These are phyloP conservation scores for Colletotrichum phormii DNA, from an alignment of 2,329 filamentous ascomycete genomes.

Conservation along the genomic window DNA sequence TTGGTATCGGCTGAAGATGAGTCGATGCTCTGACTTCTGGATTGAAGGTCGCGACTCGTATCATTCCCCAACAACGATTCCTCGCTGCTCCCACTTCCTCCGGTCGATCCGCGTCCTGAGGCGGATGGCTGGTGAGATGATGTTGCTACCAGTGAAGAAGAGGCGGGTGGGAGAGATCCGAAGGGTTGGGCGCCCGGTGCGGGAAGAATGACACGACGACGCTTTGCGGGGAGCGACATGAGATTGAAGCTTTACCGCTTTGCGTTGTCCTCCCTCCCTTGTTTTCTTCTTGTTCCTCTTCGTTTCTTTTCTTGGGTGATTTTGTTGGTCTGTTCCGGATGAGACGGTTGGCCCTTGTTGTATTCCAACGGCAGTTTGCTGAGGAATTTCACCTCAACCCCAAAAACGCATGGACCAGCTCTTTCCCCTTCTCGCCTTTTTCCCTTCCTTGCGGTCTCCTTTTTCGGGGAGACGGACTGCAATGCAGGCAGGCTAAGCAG, in stretches of 20 bases:
- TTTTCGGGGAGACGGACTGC: not conserved
- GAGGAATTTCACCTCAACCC: not conserved
- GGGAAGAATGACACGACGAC: constrained; percentile 32
- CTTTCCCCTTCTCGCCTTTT: not conserved
- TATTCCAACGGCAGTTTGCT: not conserved
- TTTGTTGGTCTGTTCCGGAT: not conserved
- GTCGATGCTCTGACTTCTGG: constrained; percentile 26
- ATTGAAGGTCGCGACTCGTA: not conserved
- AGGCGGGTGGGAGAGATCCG: not conserved
- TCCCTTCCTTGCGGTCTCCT: not conserved
- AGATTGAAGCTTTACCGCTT: not conserved
- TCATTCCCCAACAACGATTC: not conserved
- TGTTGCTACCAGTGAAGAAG: not conserved
- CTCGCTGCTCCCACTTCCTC: not conserved
- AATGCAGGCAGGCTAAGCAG: not conserved
- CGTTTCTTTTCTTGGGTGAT: not conserved
- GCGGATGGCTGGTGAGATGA: not conserved
- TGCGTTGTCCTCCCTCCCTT: not conserved
- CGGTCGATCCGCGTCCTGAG: not conserved
- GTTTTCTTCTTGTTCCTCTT: not conserved
- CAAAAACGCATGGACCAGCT: not conserved
- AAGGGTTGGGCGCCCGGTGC: constrained; percentile 12
- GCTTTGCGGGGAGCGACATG: constrained; percentile 32
- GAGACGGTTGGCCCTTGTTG: not conserved
- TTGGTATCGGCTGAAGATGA: constrained; percentile 15